phyloP scores from a whole-genome alignment of 805 yeast species.

The Yarrowia sp. region DNA sequence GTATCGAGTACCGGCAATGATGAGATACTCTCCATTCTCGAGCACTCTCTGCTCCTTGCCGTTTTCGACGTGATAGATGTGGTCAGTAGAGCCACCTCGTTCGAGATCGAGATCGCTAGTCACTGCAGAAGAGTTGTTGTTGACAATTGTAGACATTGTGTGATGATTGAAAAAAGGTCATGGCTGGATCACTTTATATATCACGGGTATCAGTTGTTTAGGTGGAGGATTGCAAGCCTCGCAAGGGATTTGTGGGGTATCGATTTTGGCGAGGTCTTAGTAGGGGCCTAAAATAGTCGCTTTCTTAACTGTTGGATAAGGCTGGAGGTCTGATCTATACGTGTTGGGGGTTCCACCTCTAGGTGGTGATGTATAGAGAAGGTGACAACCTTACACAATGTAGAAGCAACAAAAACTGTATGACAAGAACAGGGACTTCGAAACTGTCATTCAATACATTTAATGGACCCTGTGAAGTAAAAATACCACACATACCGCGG shows the following conservation, averaged over 20 bases:
- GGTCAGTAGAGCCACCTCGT: slow-evolving; percentile 5
- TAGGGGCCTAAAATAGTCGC: background rate
- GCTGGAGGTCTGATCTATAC: background rate
- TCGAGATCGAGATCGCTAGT: slow-evolving; percentile 5
- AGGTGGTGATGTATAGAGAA: slow-evolving; percentile 3
- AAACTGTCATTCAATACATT: background rate
- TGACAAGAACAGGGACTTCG: too few relatives aligned
- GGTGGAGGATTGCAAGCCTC: background rate
- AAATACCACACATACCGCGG: background rate
- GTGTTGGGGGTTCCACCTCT: slow-evolving; percentile 1
- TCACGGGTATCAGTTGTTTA: background rate
- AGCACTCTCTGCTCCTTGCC: slow-evolving; percentile 43
- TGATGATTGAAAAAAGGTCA: background rate
- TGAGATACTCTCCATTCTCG: slow-evolving; percentile 65
- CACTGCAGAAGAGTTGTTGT: background rate
- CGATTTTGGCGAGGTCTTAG: background rate
- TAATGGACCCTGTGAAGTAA: background rate
- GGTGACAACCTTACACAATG: background rate
- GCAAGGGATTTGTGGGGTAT: slow-evolving; percentile 4
- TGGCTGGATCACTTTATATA: background rate
- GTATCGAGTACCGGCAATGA: slow-evolving; percentile 70
- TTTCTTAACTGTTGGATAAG: background rate
- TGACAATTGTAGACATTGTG: background rate
- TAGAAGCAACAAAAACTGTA: background rate
- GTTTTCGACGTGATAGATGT: background rate